Base-by-base conservation (phyloP, 345 rosid genomes). In the Raphanus sativus region DNA sequence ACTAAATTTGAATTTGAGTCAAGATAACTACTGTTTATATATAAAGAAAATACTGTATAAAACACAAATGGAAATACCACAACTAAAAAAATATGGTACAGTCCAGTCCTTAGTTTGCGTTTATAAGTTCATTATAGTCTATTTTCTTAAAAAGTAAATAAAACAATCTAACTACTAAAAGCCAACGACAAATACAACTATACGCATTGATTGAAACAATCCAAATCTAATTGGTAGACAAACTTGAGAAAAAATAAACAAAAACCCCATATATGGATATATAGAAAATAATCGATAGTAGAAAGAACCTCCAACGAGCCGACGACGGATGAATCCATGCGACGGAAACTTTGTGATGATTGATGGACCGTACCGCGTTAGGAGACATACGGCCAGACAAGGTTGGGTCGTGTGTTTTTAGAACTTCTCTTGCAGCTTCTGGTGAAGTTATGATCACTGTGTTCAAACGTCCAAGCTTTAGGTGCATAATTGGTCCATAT, bases 401-500 rank as follows among this genome's bases (percentile, higher is more conserved):
- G 58, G 55, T 5, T 48, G 60, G 82, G 15, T 86, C 87, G 30
- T 86, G 70, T 26, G 80, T 81, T 38, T 28, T 68, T 11, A 80
- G 5, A 40, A 80, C 76, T 42, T 74, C 82, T 74, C 65, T 55
- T 13, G 79, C 79, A 73, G 69, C 74, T 48, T 73, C 77, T 8
- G 78, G 82, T 66, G 82, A 79, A 62, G 65, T 38, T 26, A 74
- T 2, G 10, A 79, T 60, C 25, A 69, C 75, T 6, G 69, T 10
- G 5, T 62, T 36, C 17, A 69, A 63, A 48, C 75, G 9, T 52
- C 82, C 82, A 21, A 79, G 17, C 25, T 81, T 81, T 11, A 86
- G 80, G 63, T 69, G 73, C 79, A 84, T 84, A 34, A 86, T 61
- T 9, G 83, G 89, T 61, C 87, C 91, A 58, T 76, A 67, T 0